These are phyloP conservation scores for Amaranthus cruentus DNA, from an alignment of 148 eudicot genomes.

Conservation along the genomic window DNA sequence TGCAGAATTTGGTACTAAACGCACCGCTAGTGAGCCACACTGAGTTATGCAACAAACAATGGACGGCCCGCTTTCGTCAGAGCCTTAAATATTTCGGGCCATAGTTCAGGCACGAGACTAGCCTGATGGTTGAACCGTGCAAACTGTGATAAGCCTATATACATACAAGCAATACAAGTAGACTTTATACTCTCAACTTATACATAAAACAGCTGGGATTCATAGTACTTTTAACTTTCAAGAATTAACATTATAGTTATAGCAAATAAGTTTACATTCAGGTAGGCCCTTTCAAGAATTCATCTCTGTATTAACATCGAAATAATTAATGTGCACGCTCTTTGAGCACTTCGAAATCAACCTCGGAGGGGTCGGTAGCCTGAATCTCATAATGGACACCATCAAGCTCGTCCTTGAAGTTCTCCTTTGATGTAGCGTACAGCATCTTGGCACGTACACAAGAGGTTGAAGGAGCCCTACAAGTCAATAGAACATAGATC, in stretches of 20 bases:
- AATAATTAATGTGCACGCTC: slow-evolving; percentile 44
- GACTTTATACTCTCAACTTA: not conserved
- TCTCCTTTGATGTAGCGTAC: slow-evolving; percentile 63
- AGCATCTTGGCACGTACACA: slow-evolving; percentile 69
- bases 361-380: slow-evolving; percentile 76
- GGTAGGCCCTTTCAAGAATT: not conserved
- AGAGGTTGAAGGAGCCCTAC: slow-evolving; percentile 58
- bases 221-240: not conserved
- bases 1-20: too few species aligned
- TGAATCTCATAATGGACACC: slow-evolving; percentile 81
- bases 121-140: not conserved
- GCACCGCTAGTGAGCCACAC: too few species aligned
- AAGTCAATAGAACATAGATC: not conserved
- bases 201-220: not conserved
- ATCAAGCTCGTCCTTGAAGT: slow-evolving; percentile 56
- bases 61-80: too few species aligned
- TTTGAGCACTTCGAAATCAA: slow-evolving; percentile 68
- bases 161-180: not conserved
- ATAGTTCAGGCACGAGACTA: not conserved
- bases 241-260: slow-evolving; percentile 3
- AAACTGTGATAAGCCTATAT: not conserved
- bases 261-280: not conserved
- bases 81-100: too few species aligned
- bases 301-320: not conserved
- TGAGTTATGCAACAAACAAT: too few species aligned